Conservation (phyloP, 768 basidiomycete genomes). For the Tephrocybe sp. region DNA sequence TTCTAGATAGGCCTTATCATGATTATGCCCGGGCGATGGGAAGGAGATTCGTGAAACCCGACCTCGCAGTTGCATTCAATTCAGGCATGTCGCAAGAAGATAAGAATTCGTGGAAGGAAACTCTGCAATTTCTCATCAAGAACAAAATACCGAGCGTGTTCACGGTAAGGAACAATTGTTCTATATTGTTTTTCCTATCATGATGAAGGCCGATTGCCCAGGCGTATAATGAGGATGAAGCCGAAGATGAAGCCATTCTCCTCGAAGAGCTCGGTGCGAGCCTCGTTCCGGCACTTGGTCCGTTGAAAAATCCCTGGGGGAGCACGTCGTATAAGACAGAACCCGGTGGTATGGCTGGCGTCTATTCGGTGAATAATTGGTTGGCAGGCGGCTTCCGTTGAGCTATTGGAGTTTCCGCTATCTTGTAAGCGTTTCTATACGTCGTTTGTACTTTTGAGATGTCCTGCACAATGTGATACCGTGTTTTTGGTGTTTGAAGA, state of each 20-base stretch:
- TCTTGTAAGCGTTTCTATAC: no score
- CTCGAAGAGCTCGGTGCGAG: slow-evolving; percentile 20
- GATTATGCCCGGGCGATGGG: slow-evolving; percentile 18
- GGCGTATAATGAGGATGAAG: slow-evolving; percentile 32
- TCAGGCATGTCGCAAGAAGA: slow-evolving; percentile 27
- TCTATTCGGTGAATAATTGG: slow-evolving; percentile 34
- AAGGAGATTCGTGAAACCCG: slow-evolving; percentile 22
- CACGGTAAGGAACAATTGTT: slow-evolving; percentile 26
- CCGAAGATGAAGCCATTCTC: slow-evolving; percentile 24
- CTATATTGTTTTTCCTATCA: background rate
- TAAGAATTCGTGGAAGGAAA: slow-evolving; percentile 23
- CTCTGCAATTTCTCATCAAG: slow-evolving; percentile 23
- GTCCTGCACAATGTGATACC: no score
- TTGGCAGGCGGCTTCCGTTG: slow-evolving; percentile 30
- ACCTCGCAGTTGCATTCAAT: slow-evolving; percentile 36
- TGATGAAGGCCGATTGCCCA: slow-evolving; percentile 6
- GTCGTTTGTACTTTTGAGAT: no score
- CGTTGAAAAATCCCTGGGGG: slow-evolving; percentile 29
- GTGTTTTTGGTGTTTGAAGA: no score
- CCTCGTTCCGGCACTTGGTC: slow-evolving; percentile 25
- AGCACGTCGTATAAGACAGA: slow-evolving; percentile 26
- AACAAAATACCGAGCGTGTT: slow-evolving; percentile 30
- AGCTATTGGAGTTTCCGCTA: no score
- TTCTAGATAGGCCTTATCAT: slow-evolving; percentile 28
- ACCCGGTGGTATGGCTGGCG: slow-evolving; percentile 30